Conservation (phyloP, 345 rosid genomes). For the Diplotaxis tenuifolia region DNA sequence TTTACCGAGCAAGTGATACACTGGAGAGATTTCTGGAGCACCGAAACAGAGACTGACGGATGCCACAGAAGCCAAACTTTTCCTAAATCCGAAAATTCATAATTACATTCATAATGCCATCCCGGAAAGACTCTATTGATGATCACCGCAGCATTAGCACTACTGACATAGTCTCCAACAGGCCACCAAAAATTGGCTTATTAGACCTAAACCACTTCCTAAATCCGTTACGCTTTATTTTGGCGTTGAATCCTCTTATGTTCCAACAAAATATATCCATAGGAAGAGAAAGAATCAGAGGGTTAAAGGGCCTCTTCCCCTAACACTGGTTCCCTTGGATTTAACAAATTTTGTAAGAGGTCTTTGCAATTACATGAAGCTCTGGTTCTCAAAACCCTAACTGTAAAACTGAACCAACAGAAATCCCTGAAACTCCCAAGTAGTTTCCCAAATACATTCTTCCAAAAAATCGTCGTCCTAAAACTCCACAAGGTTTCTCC, state of each 20-base stretch:
- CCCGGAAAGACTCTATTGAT: background rate
- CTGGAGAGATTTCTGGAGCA: background rate
- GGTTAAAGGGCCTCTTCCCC: background rate
- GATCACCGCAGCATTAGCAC: background rate
- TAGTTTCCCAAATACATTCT: background rate
- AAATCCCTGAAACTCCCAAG: background rate
- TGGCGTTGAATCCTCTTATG: background rate
- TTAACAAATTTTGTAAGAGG: background rate
- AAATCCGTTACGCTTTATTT: background rate
- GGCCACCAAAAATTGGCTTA: background rate
- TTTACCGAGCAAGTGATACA: background rate
- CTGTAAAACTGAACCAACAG: background rate
- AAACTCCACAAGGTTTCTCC: background rate
- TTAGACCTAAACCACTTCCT: background rate
- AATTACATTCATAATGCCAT: background rate
- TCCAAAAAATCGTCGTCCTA: background rate
- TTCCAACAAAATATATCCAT: background rate
- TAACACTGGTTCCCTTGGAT: background rate
- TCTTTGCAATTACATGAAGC: background rate
- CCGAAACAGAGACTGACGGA: too few species aligned
- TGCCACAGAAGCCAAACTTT: too few species aligned
- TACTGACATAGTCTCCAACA: background rate
- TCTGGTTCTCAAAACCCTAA: background rate
- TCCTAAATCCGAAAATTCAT: too few species aligned
- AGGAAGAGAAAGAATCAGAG: background rate